Evolutionary conservation across 768 basidiomycete species (phyloP), one percentile per base, ranked within the genome.

Genomic region (Gyrodon lividus): DNA sequence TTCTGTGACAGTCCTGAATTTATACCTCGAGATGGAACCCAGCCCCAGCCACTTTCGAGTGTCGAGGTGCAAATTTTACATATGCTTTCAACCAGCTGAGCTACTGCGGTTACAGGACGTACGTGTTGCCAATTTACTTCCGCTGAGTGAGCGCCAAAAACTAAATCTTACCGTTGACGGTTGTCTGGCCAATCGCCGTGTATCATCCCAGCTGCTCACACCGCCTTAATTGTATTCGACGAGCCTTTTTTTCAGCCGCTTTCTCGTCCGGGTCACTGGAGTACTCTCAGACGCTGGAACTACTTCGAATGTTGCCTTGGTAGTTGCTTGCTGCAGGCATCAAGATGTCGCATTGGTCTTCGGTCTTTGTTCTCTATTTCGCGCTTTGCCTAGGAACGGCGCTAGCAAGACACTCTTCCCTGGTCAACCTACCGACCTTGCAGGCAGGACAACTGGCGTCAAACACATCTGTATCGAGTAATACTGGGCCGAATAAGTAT

Each of bases 401-500:
- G 43, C 38, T 45, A 5, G 54, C 59, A 42, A 50, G 16, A 12
- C 5, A 2, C n/a, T 20, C 31, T 20, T 6, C 50, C 5, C n/a
- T 16, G 26, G 19, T 40, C 41, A 51, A 51, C 19, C 14, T 54
- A 4, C 58, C 65, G 2, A 41, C 46, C 28, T n/a, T 64, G 52
- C 62, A 46, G 44, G 13, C 35, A 14, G 30, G 49, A 30, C 55
- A 55, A 17, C 44, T 42, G 6, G 42, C 35, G 37, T 59, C 64
- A 23, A 51, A 47, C n/a, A n/a, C n/a, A n/a, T n/a, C n/a, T n/a
- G n/a, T n/a, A n/a, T n/a, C n/a, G n/a, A n/a, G n/a, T 48, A 42
- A 23, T 31, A 49, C 57, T 34, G 62, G 62, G 19, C 54, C 65
- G 47, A 74, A 72, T 48, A 57, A 9, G 38, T 50, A 69, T 45